Percentiles rank a stretch among this genome's conserved stretches.
phyloP scores from a whole-genome alignment of 2,329 filamentous ascomycete genomes.

The Fusarium praegraminearum region DNA sequence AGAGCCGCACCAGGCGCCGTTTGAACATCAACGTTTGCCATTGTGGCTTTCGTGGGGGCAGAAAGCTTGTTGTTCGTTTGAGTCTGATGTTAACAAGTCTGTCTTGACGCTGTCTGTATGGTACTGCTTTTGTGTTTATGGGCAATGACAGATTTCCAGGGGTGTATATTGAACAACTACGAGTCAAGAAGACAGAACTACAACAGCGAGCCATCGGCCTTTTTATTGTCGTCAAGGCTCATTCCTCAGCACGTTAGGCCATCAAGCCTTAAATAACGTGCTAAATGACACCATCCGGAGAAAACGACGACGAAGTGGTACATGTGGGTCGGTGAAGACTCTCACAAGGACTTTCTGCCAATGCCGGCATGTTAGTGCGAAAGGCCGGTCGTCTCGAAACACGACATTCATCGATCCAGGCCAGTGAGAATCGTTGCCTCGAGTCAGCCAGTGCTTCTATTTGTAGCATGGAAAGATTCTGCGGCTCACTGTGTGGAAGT shows the following conservation, averaged over 20 bases:
- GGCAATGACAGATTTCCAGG: not conserved
- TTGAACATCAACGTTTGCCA: slow-evolving; percentile 48
- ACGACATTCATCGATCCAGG: slow-evolving; percentile 34
- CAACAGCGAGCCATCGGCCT: slow-evolving; percentile 31
- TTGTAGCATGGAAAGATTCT: slow-evolving; percentile 14
- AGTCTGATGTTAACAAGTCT: slow-evolving; percentile 2
- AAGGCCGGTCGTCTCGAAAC: slow-evolving; percentile 32
- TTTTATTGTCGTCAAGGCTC: slow-evolving; percentile 40
- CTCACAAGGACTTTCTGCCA: slow-evolving; percentile 32
- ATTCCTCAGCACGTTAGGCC: slow-evolving; percentile 36
- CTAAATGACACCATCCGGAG: slow-evolving; percentile 49
- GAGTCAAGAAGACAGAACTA: slow-evolving; percentile 6
- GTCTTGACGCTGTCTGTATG: not conserved
- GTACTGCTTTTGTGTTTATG: not conserved
- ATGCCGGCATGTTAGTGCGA: slow-evolving; percentile 41
- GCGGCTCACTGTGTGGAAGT: not conserved
- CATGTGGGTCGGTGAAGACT: slow-evolving; percentile 45
- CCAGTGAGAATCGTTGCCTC: slow-evolving; percentile 24
- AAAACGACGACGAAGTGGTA: slow-evolving; percentile 37
- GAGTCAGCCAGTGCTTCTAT: slow-evolving; percentile 30
- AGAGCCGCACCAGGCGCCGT: slow-evolving; percentile 42
- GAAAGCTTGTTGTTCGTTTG: not conserved
- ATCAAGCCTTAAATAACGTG: slow-evolving; percentile 48
- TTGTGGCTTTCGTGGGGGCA: slow-evolving; percentile 29
- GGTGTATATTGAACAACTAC: slow-evolving; percentile 11